A percentile compares a stretch with the other conserved stretches of the same genome.
phyloP scores from a whole-genome alignment of 768 basidiomycete genomes.

The Tulasnella sp. region DNA sequence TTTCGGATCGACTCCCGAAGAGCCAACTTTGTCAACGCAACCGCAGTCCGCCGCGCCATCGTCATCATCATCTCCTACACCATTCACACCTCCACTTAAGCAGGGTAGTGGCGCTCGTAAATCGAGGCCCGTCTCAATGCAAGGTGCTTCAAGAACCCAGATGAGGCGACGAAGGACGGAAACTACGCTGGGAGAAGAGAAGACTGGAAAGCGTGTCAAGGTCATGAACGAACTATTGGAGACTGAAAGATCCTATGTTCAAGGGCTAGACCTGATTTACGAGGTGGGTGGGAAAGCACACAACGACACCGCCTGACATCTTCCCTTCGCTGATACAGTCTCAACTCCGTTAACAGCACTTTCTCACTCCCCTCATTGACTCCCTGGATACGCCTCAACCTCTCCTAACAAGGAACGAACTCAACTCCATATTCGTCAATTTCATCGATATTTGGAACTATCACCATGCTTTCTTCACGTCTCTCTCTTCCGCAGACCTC shows the following conservation, averaged over 20 bases:
- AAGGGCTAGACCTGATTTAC: conserved; percentile 74
- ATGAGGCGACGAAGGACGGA: conserved; percentile 30
- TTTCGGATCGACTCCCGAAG: conserved; percentile 59
- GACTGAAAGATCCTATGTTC: conserved; percentile 70
- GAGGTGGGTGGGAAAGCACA: conserved; percentile 38
- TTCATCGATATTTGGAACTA: conserved; percentile 89
- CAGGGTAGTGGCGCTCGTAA: conserved; percentile 1
- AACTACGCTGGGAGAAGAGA: conserved; percentile 37
- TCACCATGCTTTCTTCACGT: conserved; percentile 58
- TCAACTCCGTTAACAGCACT: conserved; percentile 49
- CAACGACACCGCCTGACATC: background rate
- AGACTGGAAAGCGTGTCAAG: conserved; percentile 47
- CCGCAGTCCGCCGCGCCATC: conserved; percentile 11
- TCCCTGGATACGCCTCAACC: conserved; percentile 60
- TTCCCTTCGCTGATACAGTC: background rate
- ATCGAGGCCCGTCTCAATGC: conserved; percentile 20
- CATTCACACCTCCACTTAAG: conserved; percentile 29
- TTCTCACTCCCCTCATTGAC: conserved; percentile 65
- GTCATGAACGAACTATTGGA: conserved; percentile 72
- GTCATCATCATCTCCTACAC: conserved; percentile 18
- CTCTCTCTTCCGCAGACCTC: conserved; percentile 28
- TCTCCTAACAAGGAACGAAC: conserved; percentile 53
- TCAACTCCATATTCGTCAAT: conserved; percentile 73
- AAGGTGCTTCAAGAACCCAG: conserved; percentile 27
- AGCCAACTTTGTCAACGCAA: conserved; percentile 22